phyloP scores from a whole-genome alignment of 2,329 filamentous ascomycete species.

The Gaeumannomyces sp. region DNA sequence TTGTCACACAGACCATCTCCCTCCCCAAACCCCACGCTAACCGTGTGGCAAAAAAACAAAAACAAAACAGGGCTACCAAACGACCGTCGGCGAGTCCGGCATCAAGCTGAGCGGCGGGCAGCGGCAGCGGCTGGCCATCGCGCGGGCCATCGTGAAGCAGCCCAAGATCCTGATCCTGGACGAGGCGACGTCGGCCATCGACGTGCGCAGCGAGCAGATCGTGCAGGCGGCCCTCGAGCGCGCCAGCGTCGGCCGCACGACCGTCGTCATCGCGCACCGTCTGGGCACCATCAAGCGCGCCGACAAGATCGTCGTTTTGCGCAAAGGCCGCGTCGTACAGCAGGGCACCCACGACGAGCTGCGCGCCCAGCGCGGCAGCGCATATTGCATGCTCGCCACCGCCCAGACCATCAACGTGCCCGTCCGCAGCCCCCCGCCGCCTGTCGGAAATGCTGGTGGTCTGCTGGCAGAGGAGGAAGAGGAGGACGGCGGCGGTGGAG shows the following conservation, averaged over 20 bases:
- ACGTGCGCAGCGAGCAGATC: conserved; percentile 34
- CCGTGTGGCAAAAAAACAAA: not conserved
- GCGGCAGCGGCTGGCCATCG: conserved; percentile 56
- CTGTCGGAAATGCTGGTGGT: not conserved
- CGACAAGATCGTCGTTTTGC: conserved; percentile 10
- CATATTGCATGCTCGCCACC: conserved; percentile 7
- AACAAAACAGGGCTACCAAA: conserved; percentile 38
- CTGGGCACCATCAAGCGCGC: conserved; percentile 10
- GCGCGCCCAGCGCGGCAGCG: not conserved
- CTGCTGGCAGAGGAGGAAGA: not conserved
- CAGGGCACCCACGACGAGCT: conserved; percentile 11
- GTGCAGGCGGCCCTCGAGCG: conserved; percentile 49
- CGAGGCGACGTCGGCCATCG: conserved; percentile 56
- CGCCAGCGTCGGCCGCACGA: conserved; percentile 52
- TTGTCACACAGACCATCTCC: no score
- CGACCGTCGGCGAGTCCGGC: conserved; percentile 52
- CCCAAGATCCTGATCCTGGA: conserved; percentile 59
- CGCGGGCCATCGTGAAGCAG: conserved; percentile 52
- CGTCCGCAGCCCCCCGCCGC: no score
- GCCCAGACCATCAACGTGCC: conserved; percentile 2
- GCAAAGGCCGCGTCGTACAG: conserved; percentile 8
- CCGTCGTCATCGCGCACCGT: conserved; percentile 20
- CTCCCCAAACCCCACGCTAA: not conserved
- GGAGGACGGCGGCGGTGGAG: conserved; percentile 19
- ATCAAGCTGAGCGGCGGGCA: conserved; percentile 57